Base-by-base conservation (phyloP, 1,139 yeast species). In the Suhomyces bribrorum region DNA sequence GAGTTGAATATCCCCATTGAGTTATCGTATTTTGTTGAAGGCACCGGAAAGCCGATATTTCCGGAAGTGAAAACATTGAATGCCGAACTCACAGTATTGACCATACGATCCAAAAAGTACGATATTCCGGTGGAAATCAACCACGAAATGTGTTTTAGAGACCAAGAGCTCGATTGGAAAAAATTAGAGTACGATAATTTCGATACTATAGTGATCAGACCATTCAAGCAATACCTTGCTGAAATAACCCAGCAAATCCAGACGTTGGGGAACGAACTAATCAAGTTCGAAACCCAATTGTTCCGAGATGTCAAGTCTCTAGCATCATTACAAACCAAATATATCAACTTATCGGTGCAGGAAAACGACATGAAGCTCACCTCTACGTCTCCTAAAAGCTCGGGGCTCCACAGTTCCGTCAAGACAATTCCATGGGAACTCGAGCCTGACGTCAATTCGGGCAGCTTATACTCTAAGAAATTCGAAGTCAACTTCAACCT, bases 101-200 rank as follows among this genome's bases (percentile, higher is more conserved):
- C 74, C 1, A 45, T 69, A 11, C 50, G 61, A 29, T 63, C 75
- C 2, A 54, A 56, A 8, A 57, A 58, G 32, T 45, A 51, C 20
- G 57, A 60, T 9, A 61, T 71, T 14, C 77, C 77, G 1, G 45
- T 71, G 13, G 76, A 71, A 42, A 56, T 72, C 36, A 66, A 64
- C 44, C 75, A 69, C 45, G 69, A 64, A 30, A 57, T 69, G 54
- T 53, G 71, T 11, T 66, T 61, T 44, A 36, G 49, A 7, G 56
- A 52, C 29, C 54, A 56, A 30, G 54, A 49, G 17, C 56, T 61
- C 6, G 61, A 57, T 8, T 40, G 41, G 15, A 60, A 54, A 25
- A 41, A 48, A 28, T 50, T 54, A 6, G 69, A 60, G n/a, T 31
- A 43, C 14, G 58, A 53, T 14, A 58, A 59, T 30, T 69, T 71